Conservation (phyloP, 2,329 filamentous ascomycete species). For the Pyrenochaeta sp. region DNA sequence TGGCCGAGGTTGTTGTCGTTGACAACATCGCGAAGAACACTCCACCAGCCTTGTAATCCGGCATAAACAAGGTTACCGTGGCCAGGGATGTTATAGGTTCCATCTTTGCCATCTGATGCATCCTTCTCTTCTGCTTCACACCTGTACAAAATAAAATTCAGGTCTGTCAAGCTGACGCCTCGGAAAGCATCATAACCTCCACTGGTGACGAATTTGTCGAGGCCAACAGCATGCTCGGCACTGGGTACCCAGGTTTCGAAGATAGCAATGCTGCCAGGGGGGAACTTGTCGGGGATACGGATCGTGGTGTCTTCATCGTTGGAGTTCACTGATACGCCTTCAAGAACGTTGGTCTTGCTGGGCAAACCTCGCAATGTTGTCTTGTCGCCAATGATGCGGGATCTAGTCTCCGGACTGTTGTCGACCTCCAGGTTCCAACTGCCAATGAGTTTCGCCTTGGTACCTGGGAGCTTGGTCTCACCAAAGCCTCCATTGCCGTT, state of each 20-base stretch:
- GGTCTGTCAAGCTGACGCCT: constrained; percentile 76
- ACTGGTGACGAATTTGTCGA: constrained; percentile 86
- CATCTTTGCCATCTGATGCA: constrained; percentile 78
- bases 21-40: constrained; percentile 83
- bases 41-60: constrained; percentile 99
- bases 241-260: constrained; percentile 96
- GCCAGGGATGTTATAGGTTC: constrained; percentile 86
- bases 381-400: constrained; percentile 71
- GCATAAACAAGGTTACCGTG: constrained; percentile 89
- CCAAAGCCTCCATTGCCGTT: constrained; percentile 82
- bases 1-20: constrained; percentile 90
- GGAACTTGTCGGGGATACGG: constrained; percentile 81
- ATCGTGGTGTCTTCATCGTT: constrained; percentile 79
- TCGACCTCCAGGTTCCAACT: constrained; percentile 94
- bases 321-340: constrained; percentile 76
- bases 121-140: constrained; percentile 90
- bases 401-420: constrained; percentile 71
- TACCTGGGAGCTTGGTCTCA: constrained; percentile 81
- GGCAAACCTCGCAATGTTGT: constrained; percentile 81
- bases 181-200: constrained; percentile 81
- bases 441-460: constrained; percentile 83
- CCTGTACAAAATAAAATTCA: constrained; percentile 91
- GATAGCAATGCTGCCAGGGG: constrained; percentile 90
- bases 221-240: constrained; percentile 80
- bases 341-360: constrained; percentile 76